Evolutionary conservation across 2,329 filamentous ascomycete genomes (phyloP), one percentile per base, ranked within the genome.

Genomic region (Zasmidium citrigriseum): DNA sequence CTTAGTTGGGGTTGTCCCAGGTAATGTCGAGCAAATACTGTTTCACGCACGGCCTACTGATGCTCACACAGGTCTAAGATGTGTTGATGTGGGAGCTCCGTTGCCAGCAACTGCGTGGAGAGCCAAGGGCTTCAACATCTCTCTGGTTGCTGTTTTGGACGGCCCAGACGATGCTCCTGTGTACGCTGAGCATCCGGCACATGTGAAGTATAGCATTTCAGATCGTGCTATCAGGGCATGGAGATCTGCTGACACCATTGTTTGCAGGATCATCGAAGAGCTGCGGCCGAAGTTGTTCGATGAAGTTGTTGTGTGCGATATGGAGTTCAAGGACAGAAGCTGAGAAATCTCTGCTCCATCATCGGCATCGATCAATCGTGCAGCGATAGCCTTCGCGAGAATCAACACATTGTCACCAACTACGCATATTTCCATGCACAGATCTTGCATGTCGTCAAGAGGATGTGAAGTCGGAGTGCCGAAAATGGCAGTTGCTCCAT

Each of bases 121-220:
- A 41, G 73, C 76, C 20, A 73, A 79, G 52, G 78, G 78, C 1
- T 81, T 75, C 55, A 68, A 80, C 65, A 73, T 78, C 70, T 77
- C 74, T 2, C 60, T 81, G 11, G 73, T 81, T n/a, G 77, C 78
- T 3, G 70, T 79, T 4, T 57, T 81, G 63, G 78, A 80, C 60
- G 75, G 74, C 45, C 61, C 72, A 3, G 76, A 76, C 29, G 70
- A 79, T 68, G 63, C 80, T 3, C 67, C 69, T 46, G 71, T 69
- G 9, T 81, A 80, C 70, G 77, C 75, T 2, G 66, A 67, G 46
- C 78, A 80, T 70, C 77, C 77, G 45, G 77, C 76, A 21, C 79
- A 81, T 68, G 58, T 76, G 57, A 73, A 75, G 77, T 80, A 70
- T 23, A 4, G 12, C 4, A 2, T 21, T 21, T n/a, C n/a, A n/a